Percentiles rank a stretch among this genome's conserved stretches.
phyloP scores from a whole-genome alignment of 2,329 filamentous ascomycete species.

The Penicillium sp. region DNA sequence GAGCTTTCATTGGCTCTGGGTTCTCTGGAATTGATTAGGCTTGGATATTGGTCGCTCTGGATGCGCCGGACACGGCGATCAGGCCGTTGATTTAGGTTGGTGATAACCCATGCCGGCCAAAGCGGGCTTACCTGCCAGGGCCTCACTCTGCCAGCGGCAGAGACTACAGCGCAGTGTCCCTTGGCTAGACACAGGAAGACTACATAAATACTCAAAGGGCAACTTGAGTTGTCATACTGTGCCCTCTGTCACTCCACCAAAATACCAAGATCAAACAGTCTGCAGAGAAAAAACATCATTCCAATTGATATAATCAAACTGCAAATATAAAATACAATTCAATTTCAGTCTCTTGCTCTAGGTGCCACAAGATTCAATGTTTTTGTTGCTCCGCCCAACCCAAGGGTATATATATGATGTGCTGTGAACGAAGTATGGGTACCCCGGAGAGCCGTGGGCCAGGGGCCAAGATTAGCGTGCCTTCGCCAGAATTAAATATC shows the following conservation, averaged over 20 bases:
- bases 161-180: neutral
- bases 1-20: neutral
- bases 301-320: slow-evolving; percentile 8
- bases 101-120: neutral
- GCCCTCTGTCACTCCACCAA: neutral
- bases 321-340: slow-evolving; percentile 22
- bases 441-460: neutral
- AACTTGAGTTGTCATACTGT: neutral
- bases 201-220: neutral
- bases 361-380: slow-evolving; percentile 17
- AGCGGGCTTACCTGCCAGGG: neutral
- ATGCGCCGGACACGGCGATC: neutral
- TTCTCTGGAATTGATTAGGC: neutral
- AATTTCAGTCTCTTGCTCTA: slow-evolving; percentile 24
- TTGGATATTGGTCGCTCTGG: neutral
- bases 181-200: neutral
- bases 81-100: neutral
- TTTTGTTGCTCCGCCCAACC: slow-evolving; percentile 23
- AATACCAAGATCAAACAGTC: neutral
- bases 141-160: neutral
- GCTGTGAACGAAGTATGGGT: slow-evolving; percentile 13
- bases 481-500: slow-evolving; percentile 11
- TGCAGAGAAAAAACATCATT: slow-evolving; percentile 9
- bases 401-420: slow-evolving; percentile 28
- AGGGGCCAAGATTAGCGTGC: neutral